These are phyloP conservation scores for Wallacemonas sp. DNA, from an alignment of 208 protist genomes.

Conservation along the genomic window DNA sequence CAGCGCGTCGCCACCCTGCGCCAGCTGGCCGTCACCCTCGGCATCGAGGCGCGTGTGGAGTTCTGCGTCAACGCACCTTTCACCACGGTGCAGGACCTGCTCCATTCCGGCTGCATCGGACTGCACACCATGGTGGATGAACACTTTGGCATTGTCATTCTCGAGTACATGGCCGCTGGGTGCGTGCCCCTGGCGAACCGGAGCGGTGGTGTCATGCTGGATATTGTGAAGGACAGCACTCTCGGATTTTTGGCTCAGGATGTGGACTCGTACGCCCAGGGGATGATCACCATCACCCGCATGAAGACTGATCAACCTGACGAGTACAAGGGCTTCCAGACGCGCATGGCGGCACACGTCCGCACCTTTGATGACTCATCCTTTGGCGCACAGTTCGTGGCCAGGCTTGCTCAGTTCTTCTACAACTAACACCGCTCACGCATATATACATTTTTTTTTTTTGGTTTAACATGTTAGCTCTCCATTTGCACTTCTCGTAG, in stretches of 20 bases:
- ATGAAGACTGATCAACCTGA: conserved; percentile 32
- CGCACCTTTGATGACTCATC: conserved; percentile 31
- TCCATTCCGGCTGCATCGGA: conserved; percentile 77
- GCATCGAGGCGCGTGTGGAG: conserved; percentile 60
- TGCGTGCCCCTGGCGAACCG: conserved; percentile 93
- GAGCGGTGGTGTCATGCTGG: conserved; percentile 93
- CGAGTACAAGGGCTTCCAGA: conserved; percentile 39
- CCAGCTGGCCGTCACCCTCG: conserved; percentile 38
- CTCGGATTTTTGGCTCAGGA: conserved; percentile 89
- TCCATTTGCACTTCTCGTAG: too few relatives aligned
- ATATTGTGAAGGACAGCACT: conserved; percentile 87
- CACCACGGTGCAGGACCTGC: conserved; percentile 36
- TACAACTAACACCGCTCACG: conserved; percentile 11
- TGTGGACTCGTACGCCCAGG: conserved; percentile 84
- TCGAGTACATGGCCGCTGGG: conserved; percentile 96
- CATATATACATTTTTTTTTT: conserved; percentile 5
- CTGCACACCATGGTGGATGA: conserved; percentile 99
- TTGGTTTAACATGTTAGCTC: too few relatives aligned
- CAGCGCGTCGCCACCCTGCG: conserved; percentile 60
- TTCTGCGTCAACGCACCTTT: conserved; percentile 69
- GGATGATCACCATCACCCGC: conserved; percentile 56
- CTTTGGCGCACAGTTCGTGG: conserved; percentile 33
- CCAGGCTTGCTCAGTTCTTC: conserved; percentile 23
- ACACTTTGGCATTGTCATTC: conserved; percentile 99
- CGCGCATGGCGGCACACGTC: conserved; percentile 33